Evolutionary conservation across 2,329 filamentous ascomycete genomes (phyloP).

Genomic region (Stemphylium beticola): DNA sequence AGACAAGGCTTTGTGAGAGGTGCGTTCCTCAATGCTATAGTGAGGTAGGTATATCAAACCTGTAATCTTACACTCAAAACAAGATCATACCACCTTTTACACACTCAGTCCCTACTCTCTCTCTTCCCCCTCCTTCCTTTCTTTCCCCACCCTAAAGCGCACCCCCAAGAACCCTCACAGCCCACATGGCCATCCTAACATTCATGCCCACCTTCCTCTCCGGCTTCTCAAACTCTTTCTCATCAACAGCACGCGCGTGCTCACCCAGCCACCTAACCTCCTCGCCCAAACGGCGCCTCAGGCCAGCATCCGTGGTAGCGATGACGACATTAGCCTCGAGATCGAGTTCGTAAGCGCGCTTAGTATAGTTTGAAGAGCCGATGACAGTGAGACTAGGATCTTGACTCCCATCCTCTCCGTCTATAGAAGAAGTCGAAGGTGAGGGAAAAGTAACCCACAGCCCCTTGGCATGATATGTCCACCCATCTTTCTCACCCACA

Average conservation of each 20-base stretch:
- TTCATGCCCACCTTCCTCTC: slow-evolving; percentile 86
- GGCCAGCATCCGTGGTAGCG: slow-evolving; percentile 74
- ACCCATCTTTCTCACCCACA: slow-evolving; percentile 80
- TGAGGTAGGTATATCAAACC: too few relatives aligned
- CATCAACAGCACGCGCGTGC: slow-evolving; percentile 70
- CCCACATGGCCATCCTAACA: slow-evolving; percentile 91
- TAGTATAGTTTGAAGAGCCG: slow-evolving; percentile 95
- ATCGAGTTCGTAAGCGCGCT: slow-evolving; percentile 89
- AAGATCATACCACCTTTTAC: too few relatives aligned
- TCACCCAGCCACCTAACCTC: slow-evolving; percentile 83
- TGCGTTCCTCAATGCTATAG: too few relatives aligned
- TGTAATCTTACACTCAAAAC: too few relatives aligned
- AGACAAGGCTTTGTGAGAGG: too few relatives aligned
- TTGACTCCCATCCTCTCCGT: slow-evolving; percentile 22
- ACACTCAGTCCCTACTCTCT: too few relatives aligned
- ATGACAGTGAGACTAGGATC: slow-evolving; percentile 81
- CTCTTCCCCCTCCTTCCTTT: too few relatives aligned
- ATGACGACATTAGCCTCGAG: slow-evolving; percentile 88
- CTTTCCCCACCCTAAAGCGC: slow-evolving; percentile 65
- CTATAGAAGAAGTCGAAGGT: neutral
- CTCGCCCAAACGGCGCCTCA: slow-evolving; percentile 75
- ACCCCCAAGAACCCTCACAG: slow-evolving; percentile 83
- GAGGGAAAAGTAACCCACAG: slow-evolving; percentile 80
- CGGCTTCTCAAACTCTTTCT: slow-evolving; percentile 78
- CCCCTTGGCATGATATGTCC: slow-evolving; percentile 98